phyloP scores from a whole-genome alignment of 441 rosid species.

The Populus hybrid region DNA sequence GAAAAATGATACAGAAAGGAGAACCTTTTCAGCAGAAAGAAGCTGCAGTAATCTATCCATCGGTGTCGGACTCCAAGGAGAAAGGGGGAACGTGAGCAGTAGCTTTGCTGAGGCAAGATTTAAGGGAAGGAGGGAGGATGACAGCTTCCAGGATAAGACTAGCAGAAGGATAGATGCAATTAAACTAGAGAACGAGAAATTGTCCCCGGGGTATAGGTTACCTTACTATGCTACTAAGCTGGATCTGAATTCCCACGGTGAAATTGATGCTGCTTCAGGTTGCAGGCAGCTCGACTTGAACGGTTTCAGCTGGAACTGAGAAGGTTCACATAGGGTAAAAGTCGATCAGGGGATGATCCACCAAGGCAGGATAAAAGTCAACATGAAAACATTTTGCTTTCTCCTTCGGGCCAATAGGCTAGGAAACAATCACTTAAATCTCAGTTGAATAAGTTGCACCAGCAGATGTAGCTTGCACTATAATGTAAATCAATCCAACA shows the following conservation, averaged over 20 bases:
- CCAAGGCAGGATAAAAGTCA: too few species aligned
- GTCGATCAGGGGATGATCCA: too few species aligned
- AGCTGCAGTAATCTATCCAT: slow-evolving; percentile 49
- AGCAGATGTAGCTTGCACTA: not conserved
- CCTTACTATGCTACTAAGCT: slow-evolving; percentile 51
- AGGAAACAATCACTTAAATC: slow-evolving; percentile 15
- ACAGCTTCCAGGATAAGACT: slow-evolving; percentile 27
- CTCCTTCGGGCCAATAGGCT: slow-evolving; percentile 13
- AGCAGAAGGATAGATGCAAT: slow-evolving; percentile 31
- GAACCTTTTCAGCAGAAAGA: slow-evolving; percentile 40
- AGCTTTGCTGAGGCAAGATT: slow-evolving; percentile 44
- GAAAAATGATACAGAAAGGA: slow-evolving; percentile 45
- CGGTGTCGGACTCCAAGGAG: slow-evolving; percentile 61
- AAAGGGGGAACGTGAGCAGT: slow-evolving; percentile 35
- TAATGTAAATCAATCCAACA: slow-evolving; percentile 6
- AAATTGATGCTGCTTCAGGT: slow-evolving; percentile 47
- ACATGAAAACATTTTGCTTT: slow-evolving; percentile 13
- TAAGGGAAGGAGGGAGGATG: slow-evolving; percentile 37
- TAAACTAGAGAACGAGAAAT: slow-evolving; percentile 30
- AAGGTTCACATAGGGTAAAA: not conserved
- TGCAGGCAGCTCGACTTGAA: slow-evolving; percentile 77
- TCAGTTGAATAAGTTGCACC: slow-evolving; percentile 27
- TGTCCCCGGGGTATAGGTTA: slow-evolving; percentile 31
- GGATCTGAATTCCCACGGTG: slow-evolving; percentile 70
- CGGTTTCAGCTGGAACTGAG: slow-evolving; percentile 90